Conservation (phyloP, 2,329 filamentous ascomycete genomes). For the Aspergillus phoenicis region DNA sequence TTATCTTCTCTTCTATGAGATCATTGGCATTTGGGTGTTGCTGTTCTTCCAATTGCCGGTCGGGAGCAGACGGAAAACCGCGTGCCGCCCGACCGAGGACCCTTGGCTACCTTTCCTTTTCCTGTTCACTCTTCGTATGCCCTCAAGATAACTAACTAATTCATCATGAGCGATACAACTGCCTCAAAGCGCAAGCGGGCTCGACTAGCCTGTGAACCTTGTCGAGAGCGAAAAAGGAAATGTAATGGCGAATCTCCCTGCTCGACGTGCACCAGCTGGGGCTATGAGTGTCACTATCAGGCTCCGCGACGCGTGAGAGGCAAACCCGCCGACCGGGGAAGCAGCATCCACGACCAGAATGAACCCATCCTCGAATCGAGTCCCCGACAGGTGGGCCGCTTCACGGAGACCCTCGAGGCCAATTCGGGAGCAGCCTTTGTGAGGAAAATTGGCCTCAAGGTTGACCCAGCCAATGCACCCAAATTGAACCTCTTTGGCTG, state of each 20-base stretch:
- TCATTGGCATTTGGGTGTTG: too few relatives aligned
- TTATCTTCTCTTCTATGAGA: too few relatives aligned
- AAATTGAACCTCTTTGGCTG: slow-evolving; percentile 58
- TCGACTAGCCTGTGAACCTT: slow-evolving; percentile 32
- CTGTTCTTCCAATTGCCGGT: too few relatives aligned
- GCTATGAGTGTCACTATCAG: slow-evolving; percentile 32
- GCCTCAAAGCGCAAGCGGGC: slow-evolving; percentile 29
- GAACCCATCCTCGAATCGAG: slow-evolving; percentile 8
- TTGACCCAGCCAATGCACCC: slow-evolving; percentile 56
- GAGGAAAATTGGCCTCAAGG: slow-evolving; percentile 52
- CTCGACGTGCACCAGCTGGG: slow-evolving; percentile 31
- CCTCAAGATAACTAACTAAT: not conserved
- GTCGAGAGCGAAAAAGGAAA: slow-evolving; percentile 34
- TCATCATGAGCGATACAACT: slow-evolving; percentile 37
- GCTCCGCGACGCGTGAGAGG: not conserved
- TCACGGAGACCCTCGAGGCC: slow-evolving; percentile 49
- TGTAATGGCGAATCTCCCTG: slow-evolving; percentile 33
- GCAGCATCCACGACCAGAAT: slow-evolving; percentile 3
- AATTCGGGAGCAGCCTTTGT: slow-evolving; percentile 60
- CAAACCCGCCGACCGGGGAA: not conserved
- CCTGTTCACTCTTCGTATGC: not conserved
- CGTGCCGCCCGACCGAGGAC: too few relatives aligned
- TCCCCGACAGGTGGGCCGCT: slow-evolving; percentile 12
- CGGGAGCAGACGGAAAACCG: too few relatives aligned
- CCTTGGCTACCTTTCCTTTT: not conserved